phyloP scores from a whole-genome alignment of 2,329 filamentous ascomycete genomes.

The Parastagonospora nodorum region DNA sequence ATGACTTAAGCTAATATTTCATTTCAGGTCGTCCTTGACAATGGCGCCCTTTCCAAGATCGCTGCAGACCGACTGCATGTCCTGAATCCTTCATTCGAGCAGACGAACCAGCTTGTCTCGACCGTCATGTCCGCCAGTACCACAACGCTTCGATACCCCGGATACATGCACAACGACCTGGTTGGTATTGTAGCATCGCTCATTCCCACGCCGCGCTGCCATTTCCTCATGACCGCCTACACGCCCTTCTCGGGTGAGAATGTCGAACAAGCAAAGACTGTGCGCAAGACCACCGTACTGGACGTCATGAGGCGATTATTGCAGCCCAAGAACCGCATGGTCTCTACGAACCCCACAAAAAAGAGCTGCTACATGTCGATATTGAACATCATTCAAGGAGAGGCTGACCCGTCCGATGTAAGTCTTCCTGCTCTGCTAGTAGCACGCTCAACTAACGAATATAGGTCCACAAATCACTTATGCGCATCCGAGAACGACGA shows the following conservation, averaged over 20 bases:
- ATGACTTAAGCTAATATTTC: constrained; percentile 21
- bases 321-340: constrained; percentile 99
- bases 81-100: constrained; percentile 92
- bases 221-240: constrained; percentile 98
- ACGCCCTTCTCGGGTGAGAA: constrained; percentile 97
- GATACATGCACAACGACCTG: constrained; percentile 99
- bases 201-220: constrained; percentile 93
- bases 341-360: constrained; percentile 92
- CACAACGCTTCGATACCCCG: constrained; percentile 92
- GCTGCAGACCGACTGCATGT: constrained; percentile 93
- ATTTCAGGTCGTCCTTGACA: constrained; percentile 80
- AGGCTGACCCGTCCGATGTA: constrained; percentile 94
- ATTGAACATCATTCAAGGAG: constrained; percentile 97
- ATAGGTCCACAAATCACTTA: constrained; percentile 88
- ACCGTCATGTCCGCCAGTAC: constrained; percentile 99
- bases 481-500: constrained; percentile 91
- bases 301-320: constrained; percentile 96
- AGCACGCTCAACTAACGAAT: constrained; percentile 8
- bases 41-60: constrained; percentile 90
- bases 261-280: constrained; percentile 94
- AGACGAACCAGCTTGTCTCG: constrained; percentile 92
- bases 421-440: constrained; percentile 12
- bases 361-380: constrained; percentile 99
- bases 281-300: constrained; percentile 95
- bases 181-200: constrained; percentile 95